Evolutionary conservation across 78 protist genomes (phyloP).

Genomic region (Capsaspora owczarzaki): DNA sequence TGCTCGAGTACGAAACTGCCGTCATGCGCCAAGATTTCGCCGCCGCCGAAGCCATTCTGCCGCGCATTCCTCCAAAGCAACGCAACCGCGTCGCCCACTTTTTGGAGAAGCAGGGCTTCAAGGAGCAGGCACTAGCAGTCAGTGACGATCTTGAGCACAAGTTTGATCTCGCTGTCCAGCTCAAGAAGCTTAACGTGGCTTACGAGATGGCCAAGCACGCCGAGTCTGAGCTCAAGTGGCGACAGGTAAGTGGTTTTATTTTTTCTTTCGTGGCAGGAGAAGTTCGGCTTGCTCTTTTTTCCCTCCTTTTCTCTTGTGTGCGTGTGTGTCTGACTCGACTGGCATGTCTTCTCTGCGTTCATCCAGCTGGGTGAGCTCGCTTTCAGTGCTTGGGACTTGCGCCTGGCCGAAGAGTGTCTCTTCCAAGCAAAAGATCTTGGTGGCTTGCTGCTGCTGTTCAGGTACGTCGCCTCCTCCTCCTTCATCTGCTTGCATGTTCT

Average conservation of each 20-base stretch:
- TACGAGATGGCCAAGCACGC: constrained; percentile 49
- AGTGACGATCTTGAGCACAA: constrained; percentile 81
- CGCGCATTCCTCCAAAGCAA: constrained; percentile 61
- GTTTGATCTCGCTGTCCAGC: constrained; percentile 84
- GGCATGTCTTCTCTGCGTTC: neutral
- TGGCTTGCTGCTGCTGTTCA: constrained; percentile 71
- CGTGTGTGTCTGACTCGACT: neutral
- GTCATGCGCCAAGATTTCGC: constrained; percentile 75
- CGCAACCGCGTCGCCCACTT: constrained; percentile 79
- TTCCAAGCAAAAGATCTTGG: constrained; percentile 57
- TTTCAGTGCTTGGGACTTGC: constrained; percentile 14
- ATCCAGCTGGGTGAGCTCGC: neutral
- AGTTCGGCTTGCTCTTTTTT: neutral
- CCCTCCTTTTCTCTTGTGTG: neutral
- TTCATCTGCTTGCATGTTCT: constrained; percentile 45
- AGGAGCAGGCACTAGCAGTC: constrained; percentile 74
- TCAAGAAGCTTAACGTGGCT: constrained; percentile 65
- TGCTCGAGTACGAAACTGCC: constrained; percentile 85
- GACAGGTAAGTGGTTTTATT: constrained; percentile 81
- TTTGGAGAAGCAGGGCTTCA: constrained; percentile 42
- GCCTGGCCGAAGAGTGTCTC: constrained; percentile 74
- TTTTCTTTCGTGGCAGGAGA: neutral
- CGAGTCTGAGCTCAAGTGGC: constrained; percentile 58
- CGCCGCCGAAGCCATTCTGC: constrained; percentile 60
- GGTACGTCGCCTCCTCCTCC: neutral